Evolutionary conservation across 352 stramenopile genomes (phyloP).

Genomic region (Proteromonas lacertae): DNA sequence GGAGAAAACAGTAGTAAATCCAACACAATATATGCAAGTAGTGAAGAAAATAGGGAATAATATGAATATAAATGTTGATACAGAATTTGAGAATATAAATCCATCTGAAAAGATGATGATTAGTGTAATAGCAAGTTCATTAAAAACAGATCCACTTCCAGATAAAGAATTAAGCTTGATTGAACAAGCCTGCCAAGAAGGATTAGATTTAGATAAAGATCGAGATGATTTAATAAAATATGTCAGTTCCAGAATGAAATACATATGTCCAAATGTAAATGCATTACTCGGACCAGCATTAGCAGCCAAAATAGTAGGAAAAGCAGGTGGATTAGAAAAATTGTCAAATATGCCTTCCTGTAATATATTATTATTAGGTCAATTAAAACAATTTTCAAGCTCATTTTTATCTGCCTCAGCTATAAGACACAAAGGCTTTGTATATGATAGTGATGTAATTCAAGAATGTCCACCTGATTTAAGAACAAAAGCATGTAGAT

Average conservation of each 20-base stretch:
- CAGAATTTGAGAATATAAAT: slow-evolving; percentile 38
- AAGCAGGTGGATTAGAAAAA: slow-evolving; percentile 61
- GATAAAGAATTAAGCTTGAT: slow-evolving; percentile 19
- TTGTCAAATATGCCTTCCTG: slow-evolving; percentile 73
- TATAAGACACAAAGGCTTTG: slow-evolving; percentile 47
- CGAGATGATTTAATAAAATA: slow-evolving; percentile 47
- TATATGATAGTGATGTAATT: slow-evolving; percentile 66
- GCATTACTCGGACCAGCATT: slow-evolving; percentile 66
- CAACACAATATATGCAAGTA: slow-evolving; percentile 48
- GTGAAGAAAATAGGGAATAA: slow-evolving; percentile 74
- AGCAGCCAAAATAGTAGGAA: slow-evolving; percentile 56
- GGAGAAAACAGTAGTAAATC: slow-evolving; percentile 48
- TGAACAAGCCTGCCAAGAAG: slow-evolving; percentile 32
- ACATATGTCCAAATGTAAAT: slow-evolving; percentile 56
- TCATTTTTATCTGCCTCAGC: slow-evolving; percentile 24
- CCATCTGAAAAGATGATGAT: slow-evolving; percentile 54
- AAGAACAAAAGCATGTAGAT: slow-evolving; percentile 58
- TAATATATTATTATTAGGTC: slow-evolving; percentile 75
- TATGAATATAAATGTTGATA: slow-evolving; percentile 45
- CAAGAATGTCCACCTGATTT: slow-evolving; percentile 45
- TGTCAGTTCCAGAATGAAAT: slow-evolving; percentile 55
- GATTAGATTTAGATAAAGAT: slow-evolving; percentile 34
- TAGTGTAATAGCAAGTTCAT: slow-evolving; percentile 49
- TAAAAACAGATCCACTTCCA: slow-evolving; percentile 26
- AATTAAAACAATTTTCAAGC: slow-evolving; percentile 54